Base-by-base conservation (phyloP, 2,329 filamentous ascomycete species). In the Dendryphion nanum region DNA sequence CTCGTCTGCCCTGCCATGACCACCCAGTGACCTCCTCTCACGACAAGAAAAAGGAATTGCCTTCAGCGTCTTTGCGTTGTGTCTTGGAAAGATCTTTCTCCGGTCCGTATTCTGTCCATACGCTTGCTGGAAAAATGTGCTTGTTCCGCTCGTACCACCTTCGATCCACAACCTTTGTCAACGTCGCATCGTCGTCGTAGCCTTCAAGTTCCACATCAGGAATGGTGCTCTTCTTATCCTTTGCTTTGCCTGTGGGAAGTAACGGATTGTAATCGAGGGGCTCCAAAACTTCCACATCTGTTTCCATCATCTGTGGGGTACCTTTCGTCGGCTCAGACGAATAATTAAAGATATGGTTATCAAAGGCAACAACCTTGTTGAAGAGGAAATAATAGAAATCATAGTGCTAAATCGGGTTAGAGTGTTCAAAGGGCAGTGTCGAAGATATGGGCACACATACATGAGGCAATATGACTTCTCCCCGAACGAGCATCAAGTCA, bases 91-190 rank as follows among this genome's bases (percentile, higher is more conserved):
- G 95, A 55, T 96, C 86, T 66, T 86, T 87, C 44, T 88, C 87
- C 0, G 89, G 85, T 50, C 95, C 90, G 63, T 95, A 98, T 47
- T 95, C 86, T 54, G 90, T 88, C 93, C 93, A 98, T 32, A 91
- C 79, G 61, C 88, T 97, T 15, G 91, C 91, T 0, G 93, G 93
- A 63, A 91, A 98, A 41, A 98, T 97, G 66, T 98, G 93, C 69
- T 97, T 98, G 64, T 97, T 96, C 58, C 83, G 81, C 72, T 96
- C 89, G 64, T 96, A 98, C 93, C 93, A 98, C 43, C 93, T 76
- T 43, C 93, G 79, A 70, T 98, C 91, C 4, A 98, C 91, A 3
- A 98, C 90, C 63, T 96, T 97, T 3, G 91, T 97, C 45, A 86
- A 69, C 3, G 78, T 78, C 1, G 90, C 82, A 53, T 97, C 90